These are phyloP conservation scores for Dothistroma pini DNA, from an alignment of 2,329 filamentous ascomycete genomes.

Conservation along the genomic window DNA sequence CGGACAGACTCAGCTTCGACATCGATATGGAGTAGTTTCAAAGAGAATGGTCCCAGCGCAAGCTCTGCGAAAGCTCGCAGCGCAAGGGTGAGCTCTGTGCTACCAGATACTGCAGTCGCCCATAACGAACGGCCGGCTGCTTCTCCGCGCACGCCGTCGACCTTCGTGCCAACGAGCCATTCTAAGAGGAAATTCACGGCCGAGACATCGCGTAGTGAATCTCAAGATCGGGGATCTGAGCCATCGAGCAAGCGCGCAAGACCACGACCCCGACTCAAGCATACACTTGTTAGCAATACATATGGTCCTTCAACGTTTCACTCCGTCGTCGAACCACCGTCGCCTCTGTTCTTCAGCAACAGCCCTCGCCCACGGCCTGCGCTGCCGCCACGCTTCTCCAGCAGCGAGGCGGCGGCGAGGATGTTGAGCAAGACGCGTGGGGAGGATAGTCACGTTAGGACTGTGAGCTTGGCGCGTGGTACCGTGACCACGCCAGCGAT, in stretches of 20 bases:
- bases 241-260: slow-evolving; percentile 20
- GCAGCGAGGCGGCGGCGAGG: slow-evolving; percentile 55
- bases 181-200: slow-evolving; percentile 20
- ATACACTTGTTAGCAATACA: slow-evolving; percentile 28
- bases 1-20: slow-evolving; percentile 1
- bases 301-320: slow-evolving; percentile 31
- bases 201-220: slow-evolving; percentile 3
- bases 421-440: slow-evolving; percentile 51
- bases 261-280: slow-evolving; percentile 20
- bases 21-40: slow-evolving; percentile 24
- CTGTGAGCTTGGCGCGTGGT: slow-evolving; percentile 50
- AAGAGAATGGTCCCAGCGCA: slow-evolving; percentile 9
- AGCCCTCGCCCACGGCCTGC: slow-evolving; percentile 41
- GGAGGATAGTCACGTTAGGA: slow-evolving; percentile 51
- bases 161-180: slow-evolving; percentile 5
- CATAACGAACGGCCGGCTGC: slow-evolving; percentile 3
- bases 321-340: slow-evolving; percentile 28
- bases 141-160: slow-evolving; percentile 7
- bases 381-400: slow-evolving; percentile 55
- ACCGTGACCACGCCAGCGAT: slow-evolving; percentile 34
- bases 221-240: slow-evolving; percentile 13
- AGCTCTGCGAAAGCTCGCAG: slow-evolving; percentile 4
- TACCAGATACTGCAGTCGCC: slow-evolving; percentile 4
- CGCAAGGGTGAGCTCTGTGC: slow-evolving; percentile 1
- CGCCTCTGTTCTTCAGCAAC: slow-evolving; percentile 54